Percentiles rank a stretch among this genome's conserved stretches.
Conservation (phyloP, 345 rosid species). For the Syzygium aqueum region DNA sequence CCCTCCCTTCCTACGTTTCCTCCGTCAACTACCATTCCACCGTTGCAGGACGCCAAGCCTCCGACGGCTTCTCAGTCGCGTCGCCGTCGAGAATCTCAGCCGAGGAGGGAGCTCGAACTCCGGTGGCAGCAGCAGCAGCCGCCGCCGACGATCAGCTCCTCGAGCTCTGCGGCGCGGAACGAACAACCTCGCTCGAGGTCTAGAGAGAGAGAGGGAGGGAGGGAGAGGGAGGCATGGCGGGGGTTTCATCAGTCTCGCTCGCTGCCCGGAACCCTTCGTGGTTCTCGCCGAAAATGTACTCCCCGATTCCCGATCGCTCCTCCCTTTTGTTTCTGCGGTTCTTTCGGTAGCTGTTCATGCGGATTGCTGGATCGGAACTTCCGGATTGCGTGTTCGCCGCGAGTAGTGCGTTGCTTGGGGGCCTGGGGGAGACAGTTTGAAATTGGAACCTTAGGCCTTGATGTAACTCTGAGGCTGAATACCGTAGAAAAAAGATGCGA, state of each 20-base stretch:
- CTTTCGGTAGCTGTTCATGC: not conserved
- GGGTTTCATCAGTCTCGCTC: constrained; percentile 12
- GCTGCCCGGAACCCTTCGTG: constrained; percentile 50
- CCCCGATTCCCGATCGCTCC: not conserved
- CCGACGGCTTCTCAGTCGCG: not conserved
- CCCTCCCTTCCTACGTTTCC: not conserved
- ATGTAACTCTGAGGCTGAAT: no score
- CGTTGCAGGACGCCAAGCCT: not conserved
- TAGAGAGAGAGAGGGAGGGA: not conserved
- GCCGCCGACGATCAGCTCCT: not conserved
- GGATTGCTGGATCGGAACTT: not conserved
- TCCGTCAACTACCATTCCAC: not conserved
- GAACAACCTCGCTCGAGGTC: not conserved
- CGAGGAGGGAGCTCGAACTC: not conserved
- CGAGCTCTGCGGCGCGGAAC: not conserved
- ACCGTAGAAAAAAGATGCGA: no score
- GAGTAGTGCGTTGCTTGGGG: not conserved
- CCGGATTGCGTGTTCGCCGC: not conserved
- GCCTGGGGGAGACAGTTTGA: not conserved
- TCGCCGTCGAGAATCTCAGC: not conserved
- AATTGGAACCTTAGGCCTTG: not conserved
- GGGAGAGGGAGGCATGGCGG: constrained; percentile 1
- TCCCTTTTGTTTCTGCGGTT: not conserved
- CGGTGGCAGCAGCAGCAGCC: not conserved
- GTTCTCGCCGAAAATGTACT: constrained; percentile 72